Conservation (phyloP, 2,329 filamentous ascomycete genomes). For the Knufia petricola region DNA sequence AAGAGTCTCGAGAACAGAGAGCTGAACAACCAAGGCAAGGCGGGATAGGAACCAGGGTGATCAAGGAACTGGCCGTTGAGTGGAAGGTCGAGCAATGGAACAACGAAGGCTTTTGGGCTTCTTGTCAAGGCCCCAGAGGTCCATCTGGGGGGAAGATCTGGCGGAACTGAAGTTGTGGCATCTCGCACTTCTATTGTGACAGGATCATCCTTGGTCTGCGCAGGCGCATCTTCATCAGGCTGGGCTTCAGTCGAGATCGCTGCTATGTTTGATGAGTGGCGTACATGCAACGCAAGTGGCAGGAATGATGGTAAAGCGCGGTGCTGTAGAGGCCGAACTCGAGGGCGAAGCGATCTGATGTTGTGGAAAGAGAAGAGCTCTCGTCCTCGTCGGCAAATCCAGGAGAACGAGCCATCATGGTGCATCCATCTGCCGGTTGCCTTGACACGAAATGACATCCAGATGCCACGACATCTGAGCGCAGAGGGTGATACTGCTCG, state of each 20-base stretch:
- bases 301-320: neutral
- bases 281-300: neutral
- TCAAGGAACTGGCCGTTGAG: neutral
- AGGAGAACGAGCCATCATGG: neutral
- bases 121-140: neutral
- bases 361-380: too few relatives aligned
- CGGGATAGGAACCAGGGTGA: neutral
- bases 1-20: neutral
- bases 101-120: neutral
- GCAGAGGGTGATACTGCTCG: neutral
- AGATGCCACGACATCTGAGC: conserved; percentile 9
- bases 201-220: too few relatives aligned
- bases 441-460: conserved; percentile 2
- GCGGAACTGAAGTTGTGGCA: neutral
- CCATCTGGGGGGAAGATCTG: too few relatives aligned
- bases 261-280: neutral
- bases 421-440: conserved; percentile 4
- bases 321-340: neutral
- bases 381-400: too few relatives aligned
- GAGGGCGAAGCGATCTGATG: neutral
- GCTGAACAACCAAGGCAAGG: neutral
- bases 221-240: too few relatives aligned
- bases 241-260: neutral
- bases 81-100: neutral
- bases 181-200: too few relatives aligned